Evolutionary conservation across 1,284 basidiomycete species (phyloP), one percentile per base, ranked within the genome.

Genomic region (Bjerkandera adusta): DNA sequence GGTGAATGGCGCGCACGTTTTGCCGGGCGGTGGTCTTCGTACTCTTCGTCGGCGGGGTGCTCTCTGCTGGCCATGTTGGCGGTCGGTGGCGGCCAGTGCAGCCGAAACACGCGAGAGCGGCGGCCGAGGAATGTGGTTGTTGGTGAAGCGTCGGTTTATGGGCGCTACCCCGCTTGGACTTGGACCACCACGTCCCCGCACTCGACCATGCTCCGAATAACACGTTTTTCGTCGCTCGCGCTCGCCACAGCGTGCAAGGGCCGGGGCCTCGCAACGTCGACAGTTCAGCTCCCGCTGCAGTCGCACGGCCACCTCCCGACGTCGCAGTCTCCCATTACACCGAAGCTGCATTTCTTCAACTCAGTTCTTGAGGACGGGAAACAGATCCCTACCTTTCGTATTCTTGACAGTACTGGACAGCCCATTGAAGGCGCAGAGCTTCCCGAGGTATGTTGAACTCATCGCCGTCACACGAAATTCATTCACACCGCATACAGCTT

Each of bases 341-440:
- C 85, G 10, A 78, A 76, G 48, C 74, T 87, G 41, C 67, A 80
- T 40, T 91, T 90, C 72, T 84, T 90, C 72, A 90, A 89, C 62
- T 79, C 85, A 0, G 78, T 90, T 25, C 77, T 76, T 32, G 70
- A 70, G 16, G 75, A 76, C 34, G 72, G 75, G 20, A 69, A 71
- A 18, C 76, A 77, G 57, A 88, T 94, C 55, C 89, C 91, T 7
- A 90, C 89, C 1, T 94, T 83, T 67, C 76, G 91, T 45, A 77
- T 94, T 0, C 65, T 95, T 27, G 90, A 93, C 67, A 85, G 89
- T 36, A 70, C 78, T 50, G 91, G 91, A 3, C 70, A 79, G 50
- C 75, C 78, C 3, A 68, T 94, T 24, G 78, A 89, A 22, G 88
- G 83, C 2, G 89, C 85, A 13, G 71, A 79, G 48, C 57, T 88